Conservation (phyloP, 2,329 filamentous ascomycete genomes). For the Xylariaceae sp. region DNA sequence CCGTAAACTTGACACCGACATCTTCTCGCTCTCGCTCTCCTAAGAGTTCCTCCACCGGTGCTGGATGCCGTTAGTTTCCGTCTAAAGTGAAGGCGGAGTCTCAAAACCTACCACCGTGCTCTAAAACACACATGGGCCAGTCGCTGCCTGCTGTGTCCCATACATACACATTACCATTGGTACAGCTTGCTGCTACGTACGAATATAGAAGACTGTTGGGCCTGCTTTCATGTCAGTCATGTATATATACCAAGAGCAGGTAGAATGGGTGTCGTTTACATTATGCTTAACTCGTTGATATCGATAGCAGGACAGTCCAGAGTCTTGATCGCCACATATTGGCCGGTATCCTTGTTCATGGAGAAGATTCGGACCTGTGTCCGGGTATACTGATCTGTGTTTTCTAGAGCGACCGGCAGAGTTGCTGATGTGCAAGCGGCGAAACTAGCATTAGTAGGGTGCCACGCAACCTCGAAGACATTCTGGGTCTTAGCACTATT, state of each 20-base stretch:
- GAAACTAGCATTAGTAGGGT: conserved; percentile 49
- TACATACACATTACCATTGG: conserved; percentile 56
- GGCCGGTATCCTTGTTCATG: conserved; percentile 26
- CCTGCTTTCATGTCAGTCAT: conserved; percentile 27
- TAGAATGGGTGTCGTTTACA: conserved; percentile 15
- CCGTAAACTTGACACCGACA: conserved; percentile 57
- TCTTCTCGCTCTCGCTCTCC: conserved; percentile 50
- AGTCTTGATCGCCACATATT: conserved; percentile 45
- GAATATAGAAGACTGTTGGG: conserved; percentile 46
- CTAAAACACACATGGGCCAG: conserved; percentile 48
- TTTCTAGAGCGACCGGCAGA: conserved; percentile 32
- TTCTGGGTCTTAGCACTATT: conserved; percentile 50
- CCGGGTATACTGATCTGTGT: conserved; percentile 39
- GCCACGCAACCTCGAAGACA: conserved; percentile 61
- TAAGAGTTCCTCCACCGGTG: conserved; percentile 33
- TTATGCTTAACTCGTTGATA: conserved; percentile 57
- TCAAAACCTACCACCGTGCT: conserved; percentile 44
- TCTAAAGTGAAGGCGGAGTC: conserved; percentile 28
- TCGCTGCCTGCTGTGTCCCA: conserved; percentile 57
- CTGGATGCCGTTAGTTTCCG: conserved; percentile 14
- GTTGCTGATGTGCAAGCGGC: conserved; percentile 52
- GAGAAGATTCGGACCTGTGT: conserved; percentile 56
- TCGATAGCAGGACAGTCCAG: conserved; percentile 56
- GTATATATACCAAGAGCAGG: not conserved
- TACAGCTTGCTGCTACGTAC: conserved; percentile 57